These are phyloP conservation scores for Moniliophthora roreri DNA, from an alignment of 1,284 basidiomycete genomes.

Conservation along the genomic window DNA sequence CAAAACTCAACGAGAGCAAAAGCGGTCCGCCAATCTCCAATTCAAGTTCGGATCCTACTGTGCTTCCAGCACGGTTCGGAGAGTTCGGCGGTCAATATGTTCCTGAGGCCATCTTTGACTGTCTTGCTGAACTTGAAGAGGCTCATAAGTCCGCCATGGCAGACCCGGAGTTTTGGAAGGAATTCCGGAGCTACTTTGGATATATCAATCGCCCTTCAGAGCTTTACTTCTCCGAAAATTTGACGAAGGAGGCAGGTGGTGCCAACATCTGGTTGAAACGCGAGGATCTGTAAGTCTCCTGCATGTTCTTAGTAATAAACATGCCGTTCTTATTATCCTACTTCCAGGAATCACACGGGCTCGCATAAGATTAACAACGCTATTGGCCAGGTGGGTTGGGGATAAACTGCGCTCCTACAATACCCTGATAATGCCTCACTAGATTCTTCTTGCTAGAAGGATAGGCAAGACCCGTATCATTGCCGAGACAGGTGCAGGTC, in stretches of 20 bases:
- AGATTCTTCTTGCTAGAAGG: slow-evolving; percentile 90
- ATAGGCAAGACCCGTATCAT: slow-evolving; percentile 97
- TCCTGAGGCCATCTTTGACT: slow-evolving; percentile 92
- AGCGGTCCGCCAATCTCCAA: slow-evolving; percentile 25
- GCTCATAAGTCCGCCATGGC: slow-evolving; percentile 86
- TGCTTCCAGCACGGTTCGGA: slow-evolving; percentile 86
- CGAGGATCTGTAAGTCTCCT: slow-evolving; percentile 80
- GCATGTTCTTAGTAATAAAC: slow-evolving; percentile 1
- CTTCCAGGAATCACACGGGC: slow-evolving; percentile 85
- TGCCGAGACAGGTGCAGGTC: slow-evolving; percentile 97
- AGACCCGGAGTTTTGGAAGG: slow-evolving; percentile 93
- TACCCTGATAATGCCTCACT: slow-evolving; percentile 9
- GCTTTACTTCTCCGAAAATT: slow-evolving; percentile 73
- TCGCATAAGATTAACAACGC: slow-evolving; percentile 98
- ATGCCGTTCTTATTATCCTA: not conserved
- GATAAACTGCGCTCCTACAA: slow-evolving; percentile 12
- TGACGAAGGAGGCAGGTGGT: slow-evolving; percentile 78
- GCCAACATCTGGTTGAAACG: slow-evolving; percentile 98
- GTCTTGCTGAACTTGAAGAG: slow-evolving; percentile 87
- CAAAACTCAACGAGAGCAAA: slow-evolving; percentile 24
- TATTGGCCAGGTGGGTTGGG: slow-evolving; percentile 71
- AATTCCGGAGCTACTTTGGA: slow-evolving; percentile 86
- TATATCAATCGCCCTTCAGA: slow-evolving; percentile 86
- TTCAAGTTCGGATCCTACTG: slow-evolving; percentile 35
- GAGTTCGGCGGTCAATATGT: slow-evolving; percentile 98